Conservation (phyloP, 176 grass and related monocot species). For the Neostapfia colusana region DNA sequence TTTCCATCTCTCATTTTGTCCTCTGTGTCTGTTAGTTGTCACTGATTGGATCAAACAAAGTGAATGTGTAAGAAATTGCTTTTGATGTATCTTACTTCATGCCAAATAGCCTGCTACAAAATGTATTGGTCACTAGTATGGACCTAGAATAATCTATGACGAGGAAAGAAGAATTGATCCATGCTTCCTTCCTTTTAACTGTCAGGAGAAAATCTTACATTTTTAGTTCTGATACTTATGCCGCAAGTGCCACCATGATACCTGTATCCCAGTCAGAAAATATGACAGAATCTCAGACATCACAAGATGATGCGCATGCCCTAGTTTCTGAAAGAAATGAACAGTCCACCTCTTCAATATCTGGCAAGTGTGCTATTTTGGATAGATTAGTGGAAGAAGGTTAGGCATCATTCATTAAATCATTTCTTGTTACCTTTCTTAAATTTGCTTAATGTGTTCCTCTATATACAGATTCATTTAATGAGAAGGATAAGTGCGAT, state of each 20-base stretch:
- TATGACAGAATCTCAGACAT: constrained; percentile 25
- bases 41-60: constrained; percentile 27
- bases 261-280: constrained; percentile 27
- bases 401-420: constrained; percentile 25
- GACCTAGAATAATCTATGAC: constrained; percentile 20
- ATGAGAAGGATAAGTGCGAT: constrained; percentile 14
- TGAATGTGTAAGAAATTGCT: constrained; percentile 15
- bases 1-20: constrained; percentile 30
- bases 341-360: constrained; percentile 27
- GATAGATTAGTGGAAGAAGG: constrained; percentile 48
- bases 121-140: not conserved
- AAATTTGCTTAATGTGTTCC: constrained; percentile 23
- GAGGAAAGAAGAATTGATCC: constrained; percentile 21
- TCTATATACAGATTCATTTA: constrained; percentile 33
- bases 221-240: constrained; percentile 3
- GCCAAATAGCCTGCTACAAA: not conserved
- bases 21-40: not conserved
- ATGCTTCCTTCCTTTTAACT: constrained; percentile 38
- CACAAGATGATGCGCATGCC: constrained; percentile 26
- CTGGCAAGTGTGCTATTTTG: constrained; percentile 23
- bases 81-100: constrained; percentile 18
- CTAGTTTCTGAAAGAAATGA: constrained; percentile 33
- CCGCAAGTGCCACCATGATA: constrained; percentile 3
- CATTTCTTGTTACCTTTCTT: constrained; percentile 18
- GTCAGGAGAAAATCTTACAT: constrained; percentile 48